phyloP scores from a whole-genome alignment of 345 rosid species.

The Ceriops zippeliana region DNA sequence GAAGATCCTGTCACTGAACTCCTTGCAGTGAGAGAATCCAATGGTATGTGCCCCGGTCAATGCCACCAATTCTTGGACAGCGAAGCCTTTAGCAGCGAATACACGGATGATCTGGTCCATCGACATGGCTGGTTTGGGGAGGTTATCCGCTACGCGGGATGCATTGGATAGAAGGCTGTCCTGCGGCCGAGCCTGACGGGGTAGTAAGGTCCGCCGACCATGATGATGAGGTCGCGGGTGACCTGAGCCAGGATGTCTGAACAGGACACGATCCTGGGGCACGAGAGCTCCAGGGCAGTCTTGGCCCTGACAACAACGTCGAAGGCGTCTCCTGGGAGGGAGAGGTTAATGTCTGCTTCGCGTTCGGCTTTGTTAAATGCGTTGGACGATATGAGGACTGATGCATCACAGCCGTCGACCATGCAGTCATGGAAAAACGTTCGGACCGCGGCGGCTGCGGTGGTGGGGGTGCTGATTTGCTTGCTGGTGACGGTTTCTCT shows the following conservation, averaged over 20 bases:
- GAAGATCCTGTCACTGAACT: constrained; percentile 51
- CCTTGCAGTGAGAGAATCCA: constrained; percentile 72
- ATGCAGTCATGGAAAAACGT: constrained; percentile 74
- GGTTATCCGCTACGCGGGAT: constrained; percentile 33
- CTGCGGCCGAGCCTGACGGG: constrained; percentile 47
- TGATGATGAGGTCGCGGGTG: constrained; percentile 54
- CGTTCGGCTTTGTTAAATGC: constrained; percentile 59
- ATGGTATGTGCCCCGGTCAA: constrained; percentile 70
- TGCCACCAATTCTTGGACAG: constrained; percentile 52
- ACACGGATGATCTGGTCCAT: constrained; percentile 36
- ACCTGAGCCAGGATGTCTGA: constrained; percentile 62
- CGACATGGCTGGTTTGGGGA: constrained; percentile 34
- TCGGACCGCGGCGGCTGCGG: constrained; percentile 69
- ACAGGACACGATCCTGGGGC: constrained; percentile 65
- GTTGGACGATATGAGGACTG: constrained; percentile 57
- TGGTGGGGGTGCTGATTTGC: constrained; percentile 53
- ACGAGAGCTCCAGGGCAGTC: constrained; percentile 63
- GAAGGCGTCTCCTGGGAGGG: constrained; percentile 74
- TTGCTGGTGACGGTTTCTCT: constrained; percentile 37
- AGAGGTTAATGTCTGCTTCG: constrained; percentile 46
- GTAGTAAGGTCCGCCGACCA: constrained; percentile 66
- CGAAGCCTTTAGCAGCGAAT: constrained; percentile 41
- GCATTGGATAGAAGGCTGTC: constrained; percentile 50
- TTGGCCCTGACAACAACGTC: constrained; percentile 55
- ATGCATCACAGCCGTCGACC: constrained; percentile 72